Percentiles rank a stretch among this genome's conserved stretches.
Evolutionary conservation across 2,329 filamentous ascomycete genomes (phyloP).

Genomic region (Penicillium decumbens): DNA sequence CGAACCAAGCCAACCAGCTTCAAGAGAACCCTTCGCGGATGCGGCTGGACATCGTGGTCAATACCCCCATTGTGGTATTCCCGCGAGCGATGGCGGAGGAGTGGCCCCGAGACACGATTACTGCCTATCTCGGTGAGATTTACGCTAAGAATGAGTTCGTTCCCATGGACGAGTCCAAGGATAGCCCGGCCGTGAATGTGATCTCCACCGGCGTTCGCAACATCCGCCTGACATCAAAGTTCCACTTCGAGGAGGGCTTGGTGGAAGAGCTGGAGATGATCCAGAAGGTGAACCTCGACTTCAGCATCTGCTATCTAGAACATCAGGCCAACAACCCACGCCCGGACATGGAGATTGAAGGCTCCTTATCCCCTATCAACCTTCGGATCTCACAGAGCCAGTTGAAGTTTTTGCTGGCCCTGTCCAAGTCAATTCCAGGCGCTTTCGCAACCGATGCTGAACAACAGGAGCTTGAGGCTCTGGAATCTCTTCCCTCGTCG

Average conservation of each 20-base stretch:
- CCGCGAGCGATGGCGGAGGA: constrained; percentile 70
- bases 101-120: constrained; percentile 72
- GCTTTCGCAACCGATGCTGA: constrained; percentile 75
- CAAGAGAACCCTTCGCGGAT: constrained; percentile 86
- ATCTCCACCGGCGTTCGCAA: constrained; percentile 88
- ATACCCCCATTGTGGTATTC: constrained; percentile 94
- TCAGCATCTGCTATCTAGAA: constrained; percentile 87
- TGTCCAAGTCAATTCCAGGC: constrained; percentile 80
- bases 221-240: constrained; percentile 81
- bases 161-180: constrained; percentile 70
- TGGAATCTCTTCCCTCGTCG: constrained; percentile 63
- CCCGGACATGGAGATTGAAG: constrained; percentile 87
- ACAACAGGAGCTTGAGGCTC: constrained; percentile 66
- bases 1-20: constrained; percentile 86
- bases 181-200: constrained; percentile 76
- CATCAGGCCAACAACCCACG: constrained; percentile 71
- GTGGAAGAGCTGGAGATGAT: constrained; percentile 93
- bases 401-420: constrained; percentile 79
- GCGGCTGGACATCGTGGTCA: constrained; percentile 89
- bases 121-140: constrained; percentile 92
- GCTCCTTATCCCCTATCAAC: constrained; percentile 89
- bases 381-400: constrained; percentile 85
- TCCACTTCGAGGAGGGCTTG: constrained; percentile 68
- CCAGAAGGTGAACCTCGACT: constrained; percentile 90
- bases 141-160: constrained; percentile 93